Base-by-base conservation (phyloP, 768 basidiomycete species). In the Lyophyllum atratum region DNA sequence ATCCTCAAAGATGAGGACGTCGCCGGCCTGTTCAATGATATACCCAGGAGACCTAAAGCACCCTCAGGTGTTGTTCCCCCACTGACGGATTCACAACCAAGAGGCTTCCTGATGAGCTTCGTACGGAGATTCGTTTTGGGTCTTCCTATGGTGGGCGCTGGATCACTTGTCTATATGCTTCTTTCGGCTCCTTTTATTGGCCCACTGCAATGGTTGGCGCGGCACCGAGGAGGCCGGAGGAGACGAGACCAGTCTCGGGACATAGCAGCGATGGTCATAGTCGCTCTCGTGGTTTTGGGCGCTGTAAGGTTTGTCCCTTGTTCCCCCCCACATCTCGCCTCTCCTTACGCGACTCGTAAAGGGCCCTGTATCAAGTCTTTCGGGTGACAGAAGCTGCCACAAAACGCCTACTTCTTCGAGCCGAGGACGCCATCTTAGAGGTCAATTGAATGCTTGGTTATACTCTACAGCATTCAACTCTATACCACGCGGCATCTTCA, bases 361-460 rank as follows among this genome's bases (percentile, higher is more conserved):
- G 91, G 64, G 88, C 91, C 11, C 65, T 93, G 28, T 82, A 80
- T 65, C 80, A 87, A 60, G 86, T 92, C 2, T 93, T 91, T 68
- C 71, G 75, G 53, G 65, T 86, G 29, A 92, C 89, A 1, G 79
- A 88, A 65, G 74, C 66, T 33, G 64, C 81, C 29, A 81, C 87
- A 1, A 84, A 86, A 64, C 78, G 83, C 22, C 52, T 88, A 21
- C 75, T 93, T 31, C 74, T 84, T 9, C 83, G 87, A 29, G 90
- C 90, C 4, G 91, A 93, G 66, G 87, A 91, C 68, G 87, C 85
- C 2, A 92, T 93, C 57, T 74, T 93, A 33, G 91, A 93, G 70
- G 91, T 92, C 51, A 79, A 78, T 60, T 83, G 69, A 76, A 40
- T 44, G 28, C 14, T 37, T 26, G 33, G n/a, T n/a, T n/a, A n/a